A percentile compares a stretch with the other conserved stretches of the same genome.
phyloP scores from a whole-genome alignment of 495 filamentous ascomycete genomes.

The Astrothelium subdiscretum region DNA sequence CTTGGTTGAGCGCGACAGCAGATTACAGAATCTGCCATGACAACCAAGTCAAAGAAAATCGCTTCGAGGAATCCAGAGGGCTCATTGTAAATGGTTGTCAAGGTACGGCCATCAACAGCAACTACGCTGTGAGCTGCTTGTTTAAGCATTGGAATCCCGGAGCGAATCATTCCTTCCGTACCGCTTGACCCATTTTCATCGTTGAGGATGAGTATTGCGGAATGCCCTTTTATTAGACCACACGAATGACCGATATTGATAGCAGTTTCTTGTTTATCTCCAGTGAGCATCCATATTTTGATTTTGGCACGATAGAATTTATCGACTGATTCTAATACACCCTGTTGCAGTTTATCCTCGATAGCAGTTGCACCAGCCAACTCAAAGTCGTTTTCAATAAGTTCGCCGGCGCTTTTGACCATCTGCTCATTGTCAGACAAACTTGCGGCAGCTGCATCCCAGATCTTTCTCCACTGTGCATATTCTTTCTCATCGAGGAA shows the following conservation, averaged over 20 bases:
- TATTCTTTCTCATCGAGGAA: conserved; percentile 72
- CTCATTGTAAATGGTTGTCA: conserved; percentile 57
- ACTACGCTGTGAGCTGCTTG: conserved; percentile 69
- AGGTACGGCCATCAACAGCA: conserved; percentile 78
- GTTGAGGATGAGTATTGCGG: too few species aligned
- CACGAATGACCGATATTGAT: conserved; percentile 91
- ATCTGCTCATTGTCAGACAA: conserved; percentile 65
- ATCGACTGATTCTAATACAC: conserved; percentile 85
- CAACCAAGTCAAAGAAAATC: conserved; percentile 69
- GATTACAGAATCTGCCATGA: conserved; percentile 76
- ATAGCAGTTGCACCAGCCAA: conserved; percentile 85
- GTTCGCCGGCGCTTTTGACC: conserved; percentile 67
- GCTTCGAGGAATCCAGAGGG: conserved; percentile 42
- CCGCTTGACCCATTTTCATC: too few species aligned
- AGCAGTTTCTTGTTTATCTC: conserved; percentile 90
- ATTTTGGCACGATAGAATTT: conserved; percentile 84
- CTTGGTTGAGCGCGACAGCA: conserved; percentile 84
- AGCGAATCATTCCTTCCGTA: too few species aligned
- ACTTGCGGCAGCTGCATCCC: conserved; percentile 71
- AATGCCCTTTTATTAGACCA: conserved; percentile 77
- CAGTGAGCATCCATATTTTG: conserved; percentile 96
- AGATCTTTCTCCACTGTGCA: conserved; percentile 63
- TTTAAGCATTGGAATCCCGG: conserved; percentile 74
- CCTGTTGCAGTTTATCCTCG: conserved; percentile 85
- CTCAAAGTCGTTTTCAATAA: conserved; percentile 72